Percentiles rank a stretch among this genome's conserved stretches.
These are phyloP conservation scores for Mortierella alpina DNA, from an alignment of 192 early-diverging fungal genomes.

Conservation along the genomic window DNA sequence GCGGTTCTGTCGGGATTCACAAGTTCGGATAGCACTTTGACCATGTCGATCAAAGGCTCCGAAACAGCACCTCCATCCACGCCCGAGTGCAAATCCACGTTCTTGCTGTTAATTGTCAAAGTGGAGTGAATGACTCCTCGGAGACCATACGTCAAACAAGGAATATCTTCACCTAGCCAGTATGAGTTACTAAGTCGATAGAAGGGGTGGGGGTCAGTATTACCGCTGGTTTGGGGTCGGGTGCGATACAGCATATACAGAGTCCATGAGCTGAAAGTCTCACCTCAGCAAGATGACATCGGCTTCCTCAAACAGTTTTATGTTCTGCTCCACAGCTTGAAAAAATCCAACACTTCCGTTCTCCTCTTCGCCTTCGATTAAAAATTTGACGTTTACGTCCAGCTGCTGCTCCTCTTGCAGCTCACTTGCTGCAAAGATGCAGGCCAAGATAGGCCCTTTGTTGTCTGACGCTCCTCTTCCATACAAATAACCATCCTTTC, in stretches of 20 bases:
- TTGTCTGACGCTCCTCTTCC: constrained; percentile 85
- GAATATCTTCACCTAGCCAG: constrained; percentile 81
- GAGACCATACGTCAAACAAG: constrained; percentile 84
- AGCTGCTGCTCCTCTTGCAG: constrained; percentile 67
- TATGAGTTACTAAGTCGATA: constrained; percentile 70
- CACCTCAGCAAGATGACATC: constrained; percentile 69
- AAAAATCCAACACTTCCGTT: constrained; percentile 76
- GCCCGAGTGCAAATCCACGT: constrained; percentile 80
- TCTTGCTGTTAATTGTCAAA: constrained; percentile 57
- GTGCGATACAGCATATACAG: no score
- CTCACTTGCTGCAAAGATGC: constrained; percentile 78
- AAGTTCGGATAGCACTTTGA: constrained; percentile 69
- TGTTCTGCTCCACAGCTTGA: constrained; percentile 67
- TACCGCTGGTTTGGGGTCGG: not conserved
- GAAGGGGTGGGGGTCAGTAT: not conserved
- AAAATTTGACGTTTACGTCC: constrained; percentile 74
- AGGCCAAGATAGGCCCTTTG: constrained; percentile 82
- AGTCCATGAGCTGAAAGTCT: constrained; percentile 17
- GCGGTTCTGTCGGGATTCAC: constrained; percentile 66
- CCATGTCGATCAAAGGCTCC: constrained; percentile 76
- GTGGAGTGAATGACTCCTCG: constrained; percentile 79
- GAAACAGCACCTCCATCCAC: constrained; percentile 80
- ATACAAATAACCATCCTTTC: constrained; percentile 78
- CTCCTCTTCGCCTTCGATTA: constrained; percentile 87
- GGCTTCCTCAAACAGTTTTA: constrained; percentile 60